Percentiles rank a stretch among this genome's conserved stretches.
Evolutionary conservation across 352 stramenopile genomes (phyloP).

Genomic region (Globisporangium perplexum): DNA sequence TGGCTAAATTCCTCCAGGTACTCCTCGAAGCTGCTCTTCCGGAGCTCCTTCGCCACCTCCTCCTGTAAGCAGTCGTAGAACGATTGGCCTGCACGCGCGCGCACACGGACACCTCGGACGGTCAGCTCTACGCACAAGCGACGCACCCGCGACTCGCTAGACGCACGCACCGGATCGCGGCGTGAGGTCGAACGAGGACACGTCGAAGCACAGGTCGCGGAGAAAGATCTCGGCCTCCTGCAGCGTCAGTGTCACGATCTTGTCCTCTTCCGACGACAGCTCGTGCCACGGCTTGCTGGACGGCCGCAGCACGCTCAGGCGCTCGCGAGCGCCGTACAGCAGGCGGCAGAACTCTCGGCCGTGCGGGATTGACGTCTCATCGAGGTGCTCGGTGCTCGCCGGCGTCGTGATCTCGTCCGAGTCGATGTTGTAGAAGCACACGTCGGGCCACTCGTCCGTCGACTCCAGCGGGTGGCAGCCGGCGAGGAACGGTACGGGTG

Average conservation of each 20-base stretch:
- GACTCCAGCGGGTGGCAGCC: slow-evolving; percentile 52
- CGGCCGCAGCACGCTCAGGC: slow-evolving; percentile 33
- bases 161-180: slow-evolving; percentile 28
- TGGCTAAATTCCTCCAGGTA: slow-evolving; percentile 82
- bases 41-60: slow-evolving; percentile 57
- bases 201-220: slow-evolving; percentile 58
- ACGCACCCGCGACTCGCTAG: no score
- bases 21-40: slow-evolving; percentile 62
- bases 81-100: slow-evolving; percentile 20
- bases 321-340: slow-evolving; percentile 44
- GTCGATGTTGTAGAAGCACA: slow-evolving; percentile 84
- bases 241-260: slow-evolving; percentile 65
- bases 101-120: background rate
- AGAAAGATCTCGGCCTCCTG: slow-evolving; percentile 72
- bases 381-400: slow-evolving; percentile 35
- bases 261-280: slow-evolving; percentile 71
- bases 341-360: slow-evolving; percentile 53
- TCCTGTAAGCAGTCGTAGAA: slow-evolving; percentile 80
- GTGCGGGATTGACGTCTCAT: slow-evolving; percentile 45
- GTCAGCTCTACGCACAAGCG: background rate
- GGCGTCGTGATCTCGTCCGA: slow-evolving; percentile 41
- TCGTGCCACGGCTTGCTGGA: slow-evolving; percentile 70
- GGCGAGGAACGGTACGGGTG: slow-evolving; percentile 73
- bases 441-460: slow-evolving; percentile 75
- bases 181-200: slow-evolving; percentile 50